These are phyloP conservation scores for Wickerhamiella lipophila DNA, from an alignment of 805 yeast species.

Conservation along the genomic window DNA sequence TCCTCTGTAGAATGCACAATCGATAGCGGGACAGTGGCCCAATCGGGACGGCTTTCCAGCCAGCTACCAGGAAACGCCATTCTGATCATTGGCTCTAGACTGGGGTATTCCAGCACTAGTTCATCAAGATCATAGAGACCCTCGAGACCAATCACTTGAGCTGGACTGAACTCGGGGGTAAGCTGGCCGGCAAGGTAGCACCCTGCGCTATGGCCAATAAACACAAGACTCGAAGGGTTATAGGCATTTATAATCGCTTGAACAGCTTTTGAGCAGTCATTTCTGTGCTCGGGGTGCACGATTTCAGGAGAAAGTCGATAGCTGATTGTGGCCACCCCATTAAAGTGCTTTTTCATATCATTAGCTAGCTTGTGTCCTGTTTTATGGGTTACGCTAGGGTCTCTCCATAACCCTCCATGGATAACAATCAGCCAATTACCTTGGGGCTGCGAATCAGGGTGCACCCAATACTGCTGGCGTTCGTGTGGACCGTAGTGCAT, in stretches of 20 bases:
- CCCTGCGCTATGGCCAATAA: slow-evolving; percentile 10
- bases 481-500: not conserved
- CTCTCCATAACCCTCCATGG: slow-evolving; percentile 11
- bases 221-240: not conserved
- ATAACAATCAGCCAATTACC: slow-evolving; percentile 8
- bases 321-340: slow-evolving; percentile 6
- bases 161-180: not conserved
- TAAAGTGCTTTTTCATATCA: not conserved
- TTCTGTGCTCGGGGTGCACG: slow-evolving; percentile 4
- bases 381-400: not conserved
- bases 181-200: slow-evolving; percentile 8
- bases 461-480: slow-evolving; percentile 2
- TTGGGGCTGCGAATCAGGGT: not conserved
- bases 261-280: slow-evolving; percentile 2
- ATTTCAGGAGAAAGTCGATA: slow-evolving; percentile 8
- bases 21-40: not conserved
- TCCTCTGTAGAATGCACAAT: slow-evolving; percentile 5
- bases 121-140: slow-evolving; percentile 8
- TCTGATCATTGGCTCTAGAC: not conserved
- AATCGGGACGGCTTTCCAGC: slow-evolving; percentile 1
- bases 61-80: not conserved
- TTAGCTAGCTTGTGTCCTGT: not conserved
- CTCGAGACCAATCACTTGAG: slow-evolving; percentile 6
- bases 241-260: not conserved
- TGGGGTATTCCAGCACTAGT: slow-evolving; percentile 2